Conservation (phyloP, 106 monocot genomes). For the Dendrobium chrysotoxum region DNA sequence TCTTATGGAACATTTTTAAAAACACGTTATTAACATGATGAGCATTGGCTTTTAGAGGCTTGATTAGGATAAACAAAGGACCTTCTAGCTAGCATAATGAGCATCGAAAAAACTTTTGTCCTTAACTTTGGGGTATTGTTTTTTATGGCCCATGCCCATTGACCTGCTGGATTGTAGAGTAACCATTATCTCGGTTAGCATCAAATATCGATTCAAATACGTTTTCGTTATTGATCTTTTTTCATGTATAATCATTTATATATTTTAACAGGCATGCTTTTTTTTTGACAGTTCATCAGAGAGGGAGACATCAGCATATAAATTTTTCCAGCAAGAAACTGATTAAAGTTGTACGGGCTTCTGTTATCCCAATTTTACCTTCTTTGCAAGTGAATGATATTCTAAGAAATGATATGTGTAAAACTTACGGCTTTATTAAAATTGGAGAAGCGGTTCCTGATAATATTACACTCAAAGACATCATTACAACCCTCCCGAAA, state of each 20-base stretch:
- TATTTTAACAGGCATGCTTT: slow-evolving; percentile 22
- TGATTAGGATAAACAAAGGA: neutral
- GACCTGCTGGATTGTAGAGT: neutral
- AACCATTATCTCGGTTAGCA: neutral
- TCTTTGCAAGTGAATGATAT: slow-evolving; percentile 41
- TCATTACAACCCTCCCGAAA: slow-evolving; percentile 84
- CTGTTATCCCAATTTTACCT: slow-evolving; percentile 33
- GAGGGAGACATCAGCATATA: slow-evolving; percentile 6
- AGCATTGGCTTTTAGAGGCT: too few species aligned
- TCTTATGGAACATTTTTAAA: too few species aligned
- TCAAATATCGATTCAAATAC: neutral
- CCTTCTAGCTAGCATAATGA: neutral
- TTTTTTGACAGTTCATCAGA: slow-evolving; percentile 13
- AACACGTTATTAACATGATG: too few species aligned
- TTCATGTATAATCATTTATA: neutral
- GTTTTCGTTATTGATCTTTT: neutral
- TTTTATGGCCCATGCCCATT: neutral
- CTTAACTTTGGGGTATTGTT: neutral
- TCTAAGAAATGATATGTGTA: slow-evolving; percentile 49
- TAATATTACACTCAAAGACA: slow-evolving; percentile 65
- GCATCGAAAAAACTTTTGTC: neutral
- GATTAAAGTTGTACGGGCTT: slow-evolving; percentile 24
- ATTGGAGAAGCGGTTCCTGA: slow-evolving; percentile 82
- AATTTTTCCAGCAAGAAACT: slow-evolving; percentile 17
- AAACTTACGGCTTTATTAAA: slow-evolving; percentile 85